These are phyloP conservation scores for Cercospora berteroae DNA, from an alignment of 2,329 filamentous ascomycete species.

Conservation along the genomic window DNA sequence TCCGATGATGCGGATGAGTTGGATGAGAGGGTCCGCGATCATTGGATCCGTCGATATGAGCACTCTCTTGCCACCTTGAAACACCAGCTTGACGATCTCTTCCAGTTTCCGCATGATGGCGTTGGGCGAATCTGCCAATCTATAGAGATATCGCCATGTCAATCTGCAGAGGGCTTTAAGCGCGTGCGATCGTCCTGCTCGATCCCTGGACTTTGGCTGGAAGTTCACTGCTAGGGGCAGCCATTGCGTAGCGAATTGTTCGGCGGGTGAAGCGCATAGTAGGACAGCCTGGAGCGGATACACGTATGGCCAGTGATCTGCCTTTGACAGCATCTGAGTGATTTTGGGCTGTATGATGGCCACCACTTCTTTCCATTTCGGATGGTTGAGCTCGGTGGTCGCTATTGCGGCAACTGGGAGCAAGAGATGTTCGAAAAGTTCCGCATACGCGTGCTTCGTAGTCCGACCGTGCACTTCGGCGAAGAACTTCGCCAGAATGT, in stretches of 20 bases:
- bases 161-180: constrained; percentile 87
- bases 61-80: constrained; percentile 76
- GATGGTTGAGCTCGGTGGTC: constrained; percentile 67
- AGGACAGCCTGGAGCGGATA: constrained; percentile 86
- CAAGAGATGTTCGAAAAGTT: constrained; percentile 81
- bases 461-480: constrained; percentile 79
- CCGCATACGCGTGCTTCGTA: constrained; percentile 92
- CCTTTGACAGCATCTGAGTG: constrained; percentile 82
- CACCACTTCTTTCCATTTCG: constrained; percentile 85
- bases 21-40: constrained; percentile 86
- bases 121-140: constrained; percentile 65
- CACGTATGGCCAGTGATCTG: constrained; percentile 84
- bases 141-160: constrained; percentile 92
- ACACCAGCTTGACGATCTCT: constrained; percentile 79
- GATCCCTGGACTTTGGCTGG: constrained; percentile 80
- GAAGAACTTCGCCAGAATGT: constrained; percentile 77
- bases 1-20: constrained; percentile 90
- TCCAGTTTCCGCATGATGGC: constrained; percentile 76
- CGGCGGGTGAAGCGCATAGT: constrained; percentile 81
- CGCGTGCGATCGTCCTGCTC: constrained; percentile 71
- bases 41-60: constrained; percentile 78
- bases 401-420: constrained; percentile 83
- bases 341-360: constrained; percentile 74
- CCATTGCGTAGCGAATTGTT: constrained; percentile 84
- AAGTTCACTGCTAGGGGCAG: constrained; percentile 73